Base-by-base conservation (phyloP, 2,329 filamentous ascomycete species). In the Cladosporium phlei region DNA sequence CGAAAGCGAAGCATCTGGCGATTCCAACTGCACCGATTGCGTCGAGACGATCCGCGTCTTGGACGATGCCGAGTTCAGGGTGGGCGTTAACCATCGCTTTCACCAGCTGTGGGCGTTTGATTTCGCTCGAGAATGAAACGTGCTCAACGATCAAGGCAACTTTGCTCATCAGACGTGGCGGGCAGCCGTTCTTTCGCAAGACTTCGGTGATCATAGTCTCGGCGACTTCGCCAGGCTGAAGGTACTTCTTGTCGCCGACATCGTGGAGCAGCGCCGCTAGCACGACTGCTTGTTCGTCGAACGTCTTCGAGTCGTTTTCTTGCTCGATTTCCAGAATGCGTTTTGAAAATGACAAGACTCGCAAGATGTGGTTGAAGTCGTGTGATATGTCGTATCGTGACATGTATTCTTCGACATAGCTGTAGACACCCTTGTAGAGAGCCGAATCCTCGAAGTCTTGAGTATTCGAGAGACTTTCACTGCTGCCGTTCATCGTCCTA, bases 41-140 rank as follows among this genome's bases (percentile, higher is more conserved):
- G 68, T 97, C 91, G n/a, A 97, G 72, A 5, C 90, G 76, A 69
- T 96, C 91, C 3, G 90, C 90, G 66, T 96, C 91, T 68, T 96
- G 90, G 24, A 96, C 88, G 38, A 95, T 79, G 0, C 80, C 89
- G 25, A 93, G 71, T 65, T 93, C 88, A 1, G 87, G 87, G 62
- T 86, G 72, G 22, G 68, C 60, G 5, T 62, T 63, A n/a, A 94
- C 71, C n/a, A 90, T 71, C 1, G 69, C 66, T n/a, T 66, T 66
- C 7, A 88, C 81, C 10, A 69, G 67, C 21, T 63, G 56, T 1
- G 84, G 83, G 59, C 89, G 74, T 57, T 77, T 78, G 38, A 79
- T 71, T 66, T 96, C 90, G 54, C 77, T 76, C 3, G 79, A 83
- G 70, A 88, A 95, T 52, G 85, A 88, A 14, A 96, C 87, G 45